Base-by-base conservation (phyloP, 495 filamentous ascomycete genomes). In the Aspergillus homomorphus region DNA sequence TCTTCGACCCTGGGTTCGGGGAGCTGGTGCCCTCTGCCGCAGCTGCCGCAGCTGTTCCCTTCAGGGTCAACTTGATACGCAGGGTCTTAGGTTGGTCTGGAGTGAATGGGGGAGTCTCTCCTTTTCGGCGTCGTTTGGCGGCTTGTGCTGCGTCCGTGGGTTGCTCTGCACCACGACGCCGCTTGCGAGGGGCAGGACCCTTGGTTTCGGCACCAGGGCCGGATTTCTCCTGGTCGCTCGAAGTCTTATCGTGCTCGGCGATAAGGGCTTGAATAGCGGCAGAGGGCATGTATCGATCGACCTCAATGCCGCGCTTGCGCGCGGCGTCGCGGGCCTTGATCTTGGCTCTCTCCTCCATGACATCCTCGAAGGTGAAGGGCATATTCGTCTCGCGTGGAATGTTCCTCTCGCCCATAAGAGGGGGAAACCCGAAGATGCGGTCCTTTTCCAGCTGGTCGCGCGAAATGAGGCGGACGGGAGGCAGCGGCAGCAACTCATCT, bases 401-500 rank as follows among this genome's bases (percentile, higher is more conserved):
- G 53, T 80, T 78, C 4, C 75, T 72, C 33, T 73, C 62, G 4
- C 76, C 77, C 18, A 75, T 62, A 22, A 64, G 64, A 0, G 77
- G 77, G 3, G 77, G 75, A 54, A 69, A 79, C 0, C 77, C 74
- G 51, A 72, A 69, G 14, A 69, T 62, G 1, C 56, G 46, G 42
- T 77, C 72, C 16, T 53, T 65, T n/a, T 46, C 28, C 51, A 43
- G 45, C 30, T 51, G 51, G 5, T 18, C 33, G 6, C 8, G 33
- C 15, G 48, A 51, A 24, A 28, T 51, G 24, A 51, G 24, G 23
- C 48, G 48, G 24, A 51, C 21, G 12, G 48, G 48, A 18, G 48
- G 48, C 48, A 28, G 48, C 23, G 48, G 48, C 23, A 51, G 48
- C 4, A 14, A 16, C 7, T 51, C 23, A 28, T 51, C 48, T 18